Base-by-base conservation (phyloP, 2,329 filamentous ascomycete genomes). In the Gyromitra esculenta region DNA sequence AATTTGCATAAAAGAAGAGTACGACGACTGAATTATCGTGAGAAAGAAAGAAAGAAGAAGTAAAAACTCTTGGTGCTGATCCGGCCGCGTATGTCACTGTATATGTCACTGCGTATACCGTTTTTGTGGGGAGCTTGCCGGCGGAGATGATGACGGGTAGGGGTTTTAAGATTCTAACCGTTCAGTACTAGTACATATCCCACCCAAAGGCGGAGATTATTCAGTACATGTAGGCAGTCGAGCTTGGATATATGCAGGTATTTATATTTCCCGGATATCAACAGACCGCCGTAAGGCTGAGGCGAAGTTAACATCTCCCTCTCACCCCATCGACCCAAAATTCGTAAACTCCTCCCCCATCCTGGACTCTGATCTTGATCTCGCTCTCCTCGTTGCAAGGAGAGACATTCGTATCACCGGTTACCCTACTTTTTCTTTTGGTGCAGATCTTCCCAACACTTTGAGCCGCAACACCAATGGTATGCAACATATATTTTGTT, bases 381-480 rank as follows among this genome's bases (percentile, higher is more conserved):
- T 43, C 25, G 48, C 25, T 31, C 25, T 31, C 25, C 25, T 4
- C 25, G 25, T 25, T 13, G 56, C 54, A 31, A 18, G 21, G 18
- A 21, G 50, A 21, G 21, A 18, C n/a, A 21, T 21, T 21, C 2
- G 8, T 11, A 54, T 54, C 50, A 8, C 7, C 8, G 18, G 50
- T 54, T 54, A 54, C 50, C 50, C 56, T 60, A 5, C 35, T 11
- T 18, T 60, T 25, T 18, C 18, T 3, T 52, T 52, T 54, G 15
- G 13, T 4, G 1, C 2, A 52, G 48, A 35, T 18, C 37, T 21
- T 39, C 41, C 6, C 21, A 45, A 59, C 52, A 48, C 7, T 41
- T 70, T 60, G 43, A 62, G 56, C 66, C 56, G 56, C 43, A 70
- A 57, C 39, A 7, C 37, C 39, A 39, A 41, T 25, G n/a, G 56